Evolutionary conservation across 352 stramenopile species (phyloP).

Genomic region (Globisporangium recalcitrans): DNA sequence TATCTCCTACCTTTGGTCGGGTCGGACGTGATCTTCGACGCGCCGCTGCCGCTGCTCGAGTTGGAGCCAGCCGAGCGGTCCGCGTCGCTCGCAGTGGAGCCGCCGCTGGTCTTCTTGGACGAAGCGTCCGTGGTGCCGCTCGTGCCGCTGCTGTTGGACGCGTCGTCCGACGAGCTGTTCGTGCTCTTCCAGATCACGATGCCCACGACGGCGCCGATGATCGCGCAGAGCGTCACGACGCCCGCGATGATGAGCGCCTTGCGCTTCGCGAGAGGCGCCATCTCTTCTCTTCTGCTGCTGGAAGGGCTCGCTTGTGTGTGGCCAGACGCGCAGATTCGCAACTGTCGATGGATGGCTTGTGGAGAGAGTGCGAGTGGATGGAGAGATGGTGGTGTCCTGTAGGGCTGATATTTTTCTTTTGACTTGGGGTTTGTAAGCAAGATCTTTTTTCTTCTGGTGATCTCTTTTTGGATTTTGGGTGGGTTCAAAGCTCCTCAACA

Average conservation of each 20-base stretch:
- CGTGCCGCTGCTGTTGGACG: slow-evolving; percentile 15
- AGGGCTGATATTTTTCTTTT: slow-evolving; percentile 5
- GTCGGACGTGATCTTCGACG: slow-evolving; percentile 39
- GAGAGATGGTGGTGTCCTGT: neutral
- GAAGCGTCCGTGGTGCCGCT: slow-evolving; percentile 9
- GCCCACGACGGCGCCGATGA: slow-evolving; percentile 40
- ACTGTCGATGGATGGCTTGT: slow-evolving; percentile 5
- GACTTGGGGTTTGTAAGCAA: neutral
- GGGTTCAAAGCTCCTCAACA: neutral
- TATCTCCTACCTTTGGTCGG: slow-evolving; percentile 35
- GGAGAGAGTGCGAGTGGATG: neutral
- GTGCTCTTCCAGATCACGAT: slow-evolving; percentile 37
- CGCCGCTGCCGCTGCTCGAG: slow-evolving; percentile 16
- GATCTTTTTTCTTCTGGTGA: neutral
- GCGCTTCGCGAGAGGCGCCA: slow-evolving; percentile 21
- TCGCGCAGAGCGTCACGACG: slow-evolving; percentile 37
- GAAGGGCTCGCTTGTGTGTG: neutral
- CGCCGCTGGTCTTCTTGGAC: slow-evolving; percentile 5
- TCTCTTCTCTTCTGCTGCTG: slow-evolving; percentile 5
- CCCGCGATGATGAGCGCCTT: slow-evolving; percentile 35
- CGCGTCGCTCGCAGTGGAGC: slow-evolving; percentile 8
- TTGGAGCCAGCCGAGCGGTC: slow-evolving; percentile 19
- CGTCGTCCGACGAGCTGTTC: slow-evolving; percentile 22
- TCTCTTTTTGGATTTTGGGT: neutral
- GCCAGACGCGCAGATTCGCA: slow-evolving; percentile 11